Percentiles rank a stretch among this genome's conserved stretches.
Evolutionary conservation across 2,329 filamentous ascomycete species (phyloP).

Genomic region (Sporothrix inflata): DNA sequence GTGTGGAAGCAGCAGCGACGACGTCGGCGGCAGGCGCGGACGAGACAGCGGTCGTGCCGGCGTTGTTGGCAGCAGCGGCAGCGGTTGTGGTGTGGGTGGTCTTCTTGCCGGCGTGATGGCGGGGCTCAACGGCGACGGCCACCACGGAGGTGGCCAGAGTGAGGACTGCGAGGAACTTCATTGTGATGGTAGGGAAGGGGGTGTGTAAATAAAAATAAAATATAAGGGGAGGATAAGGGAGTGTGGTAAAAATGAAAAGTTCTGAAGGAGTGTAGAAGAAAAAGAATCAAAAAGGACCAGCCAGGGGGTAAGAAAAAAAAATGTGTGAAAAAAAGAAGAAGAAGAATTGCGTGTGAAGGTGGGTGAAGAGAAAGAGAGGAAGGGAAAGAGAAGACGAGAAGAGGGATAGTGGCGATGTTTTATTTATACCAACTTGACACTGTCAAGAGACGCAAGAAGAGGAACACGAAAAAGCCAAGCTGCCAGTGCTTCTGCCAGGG

Average conservation of each 20-base stretch:
- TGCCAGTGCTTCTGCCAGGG: not conserved
- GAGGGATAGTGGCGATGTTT: not conserved
- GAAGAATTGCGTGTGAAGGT: slow-evolving; percentile 11
- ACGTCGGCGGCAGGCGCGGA: slow-evolving; percentile 15
- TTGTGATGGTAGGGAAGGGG: slow-evolving; percentile 16
- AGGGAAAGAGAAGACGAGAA: not conserved
- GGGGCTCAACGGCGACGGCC: slow-evolving; percentile 30
- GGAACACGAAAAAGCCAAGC: not conserved
- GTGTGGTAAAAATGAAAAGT: not conserved
- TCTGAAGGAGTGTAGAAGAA: slow-evolving; percentile 17
- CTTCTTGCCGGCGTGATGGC: slow-evolving; percentile 30
- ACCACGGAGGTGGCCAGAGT: slow-evolving; percentile 26
- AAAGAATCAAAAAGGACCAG: slow-evolving; percentile 26
- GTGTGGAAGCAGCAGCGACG: not conserved
- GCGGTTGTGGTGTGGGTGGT: not conserved
- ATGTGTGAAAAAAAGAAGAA: slow-evolving; percentile 1
- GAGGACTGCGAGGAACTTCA: slow-evolving; percentile 31
- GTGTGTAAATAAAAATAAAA: not conserved
- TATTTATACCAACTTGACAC: slow-evolving; percentile 13
- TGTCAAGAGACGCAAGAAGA: not conserved
- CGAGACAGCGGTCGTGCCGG: not conserved
- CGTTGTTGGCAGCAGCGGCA: slow-evolving; percentile 5
- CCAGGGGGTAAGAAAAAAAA: slow-evolving; percentile 15
- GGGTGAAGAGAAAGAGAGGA: not conserved
- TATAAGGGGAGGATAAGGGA: not conserved